Evolutionary conservation across 2,329 filamentous ascomycete genomes (phyloP).

Genomic region (Sporothrix mexicana): DNA sequence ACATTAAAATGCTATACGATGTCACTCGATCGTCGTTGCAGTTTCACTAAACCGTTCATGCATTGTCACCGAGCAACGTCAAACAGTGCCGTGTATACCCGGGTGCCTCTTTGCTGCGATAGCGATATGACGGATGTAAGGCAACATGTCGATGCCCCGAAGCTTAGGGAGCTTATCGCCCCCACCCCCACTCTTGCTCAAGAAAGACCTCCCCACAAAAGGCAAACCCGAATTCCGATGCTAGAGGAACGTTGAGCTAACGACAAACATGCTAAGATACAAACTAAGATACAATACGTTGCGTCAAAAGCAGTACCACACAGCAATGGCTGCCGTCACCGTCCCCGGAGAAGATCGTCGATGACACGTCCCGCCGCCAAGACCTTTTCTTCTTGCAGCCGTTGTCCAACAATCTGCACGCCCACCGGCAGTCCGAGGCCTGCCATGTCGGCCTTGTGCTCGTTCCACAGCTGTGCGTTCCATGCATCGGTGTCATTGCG

Average conservation of each 20-base stretch:
- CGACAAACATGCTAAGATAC: too few relatives aligned
- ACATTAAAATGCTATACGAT: neutral
- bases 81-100: neutral
- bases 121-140: neutral
- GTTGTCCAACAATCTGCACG: slow-evolving; percentile 58
- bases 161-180: neutral
- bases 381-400: slow-evolving; percentile 62
- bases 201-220: neutral
- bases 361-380: slow-evolving; percentile 51
- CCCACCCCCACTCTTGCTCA: neutral
- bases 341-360: slow-evolving; percentile 38
- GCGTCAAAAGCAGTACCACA: neutral
- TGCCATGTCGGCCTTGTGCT: slow-evolving; percentile 47
- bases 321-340: neutral
- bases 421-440: slow-evolving; percentile 54
- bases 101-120: neutral
- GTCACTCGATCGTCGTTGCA: neutral
- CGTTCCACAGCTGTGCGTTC: slow-evolving; percentile 57
- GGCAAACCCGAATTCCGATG: neutral
- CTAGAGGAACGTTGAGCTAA: neutral
- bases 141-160: neutral
- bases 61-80: neutral
- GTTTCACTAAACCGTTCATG: neutral
- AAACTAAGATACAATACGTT: too few relatives aligned
- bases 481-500: slow-evolving; percentile 58